Percentiles rank a stretch among this genome's conserved stretches.
Evolutionary conservation across 192 early-diverging fungal species (phyloP).

Genomic region (Gonapodya sp.): DNA sequence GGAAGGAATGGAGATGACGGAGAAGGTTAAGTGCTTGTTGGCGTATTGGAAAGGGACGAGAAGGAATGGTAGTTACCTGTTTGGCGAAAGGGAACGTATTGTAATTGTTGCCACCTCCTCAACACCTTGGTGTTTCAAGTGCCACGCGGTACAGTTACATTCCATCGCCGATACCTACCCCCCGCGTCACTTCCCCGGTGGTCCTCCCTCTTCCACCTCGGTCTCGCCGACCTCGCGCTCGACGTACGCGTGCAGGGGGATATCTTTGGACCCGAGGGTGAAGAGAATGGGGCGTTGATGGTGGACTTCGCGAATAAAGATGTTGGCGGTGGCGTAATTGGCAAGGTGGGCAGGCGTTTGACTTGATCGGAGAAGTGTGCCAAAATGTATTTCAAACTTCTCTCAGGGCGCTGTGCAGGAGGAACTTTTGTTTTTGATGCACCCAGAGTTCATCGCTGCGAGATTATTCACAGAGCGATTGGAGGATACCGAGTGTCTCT

Average conservation of each 20-base stretch:
- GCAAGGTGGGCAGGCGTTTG: background rate
- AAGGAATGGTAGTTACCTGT: background rate
- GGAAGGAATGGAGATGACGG: background rate
- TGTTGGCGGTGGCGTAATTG: conserved; percentile 28
- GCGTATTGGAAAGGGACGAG: background rate
- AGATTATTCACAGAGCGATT: conserved; percentile 29
- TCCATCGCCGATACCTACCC: conserved; percentile 23
- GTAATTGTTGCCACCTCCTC: background rate
- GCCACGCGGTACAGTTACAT: conserved; percentile 21
- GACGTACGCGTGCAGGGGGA: conserved; percentile 19
- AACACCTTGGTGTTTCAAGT: conserved; percentile 10
- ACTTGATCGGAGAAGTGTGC: too few relatives aligned
- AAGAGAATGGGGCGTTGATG: conserved; percentile 21
- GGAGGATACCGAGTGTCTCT: conserved; percentile 25
- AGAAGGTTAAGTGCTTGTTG: background rate
- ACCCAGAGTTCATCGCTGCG: conserved; percentile 33
- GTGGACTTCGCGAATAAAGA: conserved; percentile 39
- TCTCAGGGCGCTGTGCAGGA: conserved; percentile 36
- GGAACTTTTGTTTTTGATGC: conserved; percentile 37
- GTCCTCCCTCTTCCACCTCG: background rate
- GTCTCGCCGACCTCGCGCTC: conserved; percentile 1
- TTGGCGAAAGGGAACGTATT: background rate
- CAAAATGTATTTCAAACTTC: background rate
- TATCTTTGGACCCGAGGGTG: conserved; percentile 29
- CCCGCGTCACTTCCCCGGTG: conserved; percentile 21